A percentile compares a stretch with the other conserved stretches of the same genome.
Evolutionary conservation across 352 stramenopile species (phyloP).

Genomic region (Phytophthora palmivora): DNA sequence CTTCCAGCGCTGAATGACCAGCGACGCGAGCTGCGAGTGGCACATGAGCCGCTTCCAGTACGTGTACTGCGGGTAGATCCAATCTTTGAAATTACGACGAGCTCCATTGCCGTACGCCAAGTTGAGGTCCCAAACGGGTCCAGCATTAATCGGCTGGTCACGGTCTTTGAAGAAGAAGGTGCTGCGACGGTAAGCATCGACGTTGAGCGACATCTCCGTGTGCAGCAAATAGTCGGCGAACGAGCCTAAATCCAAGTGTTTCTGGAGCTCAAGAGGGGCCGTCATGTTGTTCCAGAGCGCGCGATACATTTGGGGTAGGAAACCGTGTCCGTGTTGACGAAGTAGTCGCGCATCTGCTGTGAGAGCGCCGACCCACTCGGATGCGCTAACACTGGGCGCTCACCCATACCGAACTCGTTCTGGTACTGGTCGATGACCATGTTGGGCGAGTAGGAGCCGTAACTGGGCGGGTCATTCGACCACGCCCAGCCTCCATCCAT

Average conservation of each 20-base stretch:
- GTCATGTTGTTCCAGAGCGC: slow-evolving; percentile 86
- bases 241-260: slow-evolving; percentile 73
- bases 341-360: slow-evolving; percentile 79
- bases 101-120: slow-evolving; percentile 80
- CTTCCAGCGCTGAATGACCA: slow-evolving; percentile 83
- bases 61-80: slow-evolving; percentile 80
- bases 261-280: slow-evolving; percentile 53
- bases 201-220: slow-evolving; percentile 85
- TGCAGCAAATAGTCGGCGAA: slow-evolving; percentile 83
- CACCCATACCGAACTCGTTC: slow-evolving; percentile 82
- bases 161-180: slow-evolving; percentile 86
- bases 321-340: slow-evolving; percentile 64
- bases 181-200: slow-evolving; percentile 80
- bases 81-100: slow-evolving; percentile 60
- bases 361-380: slow-evolving; percentile 59
- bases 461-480: slow-evolving; percentile 78
- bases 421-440: slow-evolving; percentile 82
- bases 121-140: slow-evolving; percentile 83
- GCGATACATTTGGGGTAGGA: slow-evolving; percentile 71
- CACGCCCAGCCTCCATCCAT: slow-evolving; percentile 79
- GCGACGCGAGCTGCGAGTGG: slow-evolving; percentile 76
- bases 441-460: slow-evolving; percentile 75
- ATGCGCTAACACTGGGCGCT: slow-evolving; percentile 67
- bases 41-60: slow-evolving; percentile 86
- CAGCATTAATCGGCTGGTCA: slow-evolving; percentile 75